Evolutionary conservation across 2,329 filamentous ascomycete species (phyloP).

Genomic region (Coleophoma eucalyptorum): DNA sequence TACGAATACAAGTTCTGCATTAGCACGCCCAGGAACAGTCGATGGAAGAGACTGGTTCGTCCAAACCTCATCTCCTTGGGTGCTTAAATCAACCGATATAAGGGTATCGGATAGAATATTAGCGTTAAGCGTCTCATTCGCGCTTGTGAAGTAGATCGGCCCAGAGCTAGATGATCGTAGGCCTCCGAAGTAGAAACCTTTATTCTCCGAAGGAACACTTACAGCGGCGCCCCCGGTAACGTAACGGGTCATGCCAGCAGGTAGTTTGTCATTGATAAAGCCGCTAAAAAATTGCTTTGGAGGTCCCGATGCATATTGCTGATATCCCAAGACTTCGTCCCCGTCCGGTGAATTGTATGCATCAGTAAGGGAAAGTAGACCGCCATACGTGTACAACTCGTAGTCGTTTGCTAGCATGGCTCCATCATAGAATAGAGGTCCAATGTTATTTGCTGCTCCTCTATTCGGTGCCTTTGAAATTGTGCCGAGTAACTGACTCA

Average conservation of each 20-base stretch:
- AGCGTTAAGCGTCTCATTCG: conserved; percentile 17
- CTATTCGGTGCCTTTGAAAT: conserved; percentile 43
- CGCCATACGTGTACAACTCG: conserved; percentile 63
- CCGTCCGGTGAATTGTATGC: conserved; percentile 33
- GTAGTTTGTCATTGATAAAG: conserved; percentile 38
- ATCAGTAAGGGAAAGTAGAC: conserved; percentile 36
- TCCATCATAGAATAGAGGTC: conserved; percentile 57
- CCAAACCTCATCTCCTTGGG: conserved; percentile 49
- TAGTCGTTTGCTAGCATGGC: conserved; percentile 61
- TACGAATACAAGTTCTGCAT: conserved; percentile 67
- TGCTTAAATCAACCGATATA: conserved; percentile 56
- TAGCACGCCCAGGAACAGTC: conserved; percentile 50
- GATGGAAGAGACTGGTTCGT: conserved; percentile 49
- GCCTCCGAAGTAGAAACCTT: conserved; percentile 69
- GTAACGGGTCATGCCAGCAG: conserved; percentile 51
- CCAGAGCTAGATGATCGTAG: conserved; percentile 48
- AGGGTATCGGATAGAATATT: conserved; percentile 47
- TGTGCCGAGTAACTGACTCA: conserved; percentile 44
- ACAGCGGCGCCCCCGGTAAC: conserved; percentile 60
- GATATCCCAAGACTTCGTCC: conserved; percentile 46
- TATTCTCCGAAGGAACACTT: conserved; percentile 65
- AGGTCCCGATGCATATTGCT: conserved; percentile 47
- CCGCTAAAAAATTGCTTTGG: conserved; percentile 38
- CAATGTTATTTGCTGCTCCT: conserved; percentile 43
- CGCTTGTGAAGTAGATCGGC: conserved; percentile 35